These are phyloP conservation scores for Flaveria robusta DNA, from an alignment of 129 eudicot genomes.

Conservation along the genomic window DNA sequence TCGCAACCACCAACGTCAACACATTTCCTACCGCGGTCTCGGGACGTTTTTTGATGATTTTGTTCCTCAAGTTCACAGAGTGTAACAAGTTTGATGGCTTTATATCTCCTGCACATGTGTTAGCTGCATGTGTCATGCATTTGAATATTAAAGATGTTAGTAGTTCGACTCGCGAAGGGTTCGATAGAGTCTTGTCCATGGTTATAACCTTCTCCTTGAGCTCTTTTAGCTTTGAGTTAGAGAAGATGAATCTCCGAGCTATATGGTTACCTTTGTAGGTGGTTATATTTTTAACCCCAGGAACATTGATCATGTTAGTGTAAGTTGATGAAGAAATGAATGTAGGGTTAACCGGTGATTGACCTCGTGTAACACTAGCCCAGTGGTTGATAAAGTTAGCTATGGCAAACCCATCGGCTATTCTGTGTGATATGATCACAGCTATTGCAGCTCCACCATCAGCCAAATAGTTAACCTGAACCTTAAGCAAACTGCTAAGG, in stretches of 20 bases:
- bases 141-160: conserved; percentile 17
- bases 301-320: background rate
- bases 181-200: background rate
- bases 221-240: conserved; percentile 23
- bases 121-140: background rate
- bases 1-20: background rate
- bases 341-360: background rate
- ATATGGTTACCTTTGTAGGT: background rate
- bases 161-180: conserved; percentile 23
- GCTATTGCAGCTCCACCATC: conserved; percentile 12
- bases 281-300: background rate
- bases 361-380: conserved; percentile 10
- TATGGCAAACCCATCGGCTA: background rate
- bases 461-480: background rate
- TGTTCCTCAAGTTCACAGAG: conserved; percentile 20
- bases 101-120: background rate
- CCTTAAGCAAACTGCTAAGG: background rate
- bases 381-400: background rate
- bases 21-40: conserved; percentile 16
- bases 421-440: background rate
- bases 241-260: conserved; percentile 20
- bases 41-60: background rate
- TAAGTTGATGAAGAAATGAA: background rate
- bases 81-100: conserved; percentile 8
- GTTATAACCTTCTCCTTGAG: background rate